These are phyloP conservation scores for Phyllosticta citribraziliensis DNA, from an alignment of 2,329 filamentous ascomycete genomes.

Conservation along the genomic window DNA sequence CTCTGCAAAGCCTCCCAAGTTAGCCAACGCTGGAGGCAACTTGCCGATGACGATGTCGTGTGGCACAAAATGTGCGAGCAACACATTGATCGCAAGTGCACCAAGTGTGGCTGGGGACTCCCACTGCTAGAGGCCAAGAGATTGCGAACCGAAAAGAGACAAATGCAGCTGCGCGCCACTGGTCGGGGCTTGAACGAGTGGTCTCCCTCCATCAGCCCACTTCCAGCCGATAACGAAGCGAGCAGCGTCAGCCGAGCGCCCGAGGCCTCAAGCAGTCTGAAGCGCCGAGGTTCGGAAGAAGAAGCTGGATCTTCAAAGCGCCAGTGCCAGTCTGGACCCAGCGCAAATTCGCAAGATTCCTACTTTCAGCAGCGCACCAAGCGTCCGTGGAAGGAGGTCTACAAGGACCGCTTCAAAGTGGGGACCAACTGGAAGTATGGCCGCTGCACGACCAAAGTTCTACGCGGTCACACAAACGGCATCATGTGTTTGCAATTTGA, in stretches of 20 bases:
- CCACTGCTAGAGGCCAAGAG: slow-evolving; percentile 83
- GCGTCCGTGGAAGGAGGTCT: slow-evolving; percentile 92
- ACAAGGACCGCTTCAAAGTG: slow-evolving; percentile 89
- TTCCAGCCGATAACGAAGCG: slow-evolving; percentile 10
- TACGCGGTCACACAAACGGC: slow-evolving; percentile 82
- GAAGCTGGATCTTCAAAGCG: slow-evolving; percentile 25
- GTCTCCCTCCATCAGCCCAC: slow-evolving; percentile 41
- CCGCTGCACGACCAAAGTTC: slow-evolving; percentile 71
- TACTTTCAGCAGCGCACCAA: slow-evolving; percentile 38
- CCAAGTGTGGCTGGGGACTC: slow-evolving; percentile 90
- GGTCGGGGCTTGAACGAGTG: slow-evolving; percentile 47
- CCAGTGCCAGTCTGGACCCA: slow-evolving; percentile 18
- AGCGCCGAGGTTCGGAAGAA: slow-evolving; percentile 21
- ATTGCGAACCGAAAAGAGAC: slow-evolving; percentile 74
- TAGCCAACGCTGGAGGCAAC: slow-evolving; percentile 71
- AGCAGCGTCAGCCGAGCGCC: slow-evolving; percentile 12
- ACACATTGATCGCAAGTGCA: slow-evolving; percentile 88
- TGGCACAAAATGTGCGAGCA: slow-evolving; percentile 99
- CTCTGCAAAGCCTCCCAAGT: slow-evolving; percentile 95
- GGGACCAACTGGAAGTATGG: slow-evolving; percentile 98
- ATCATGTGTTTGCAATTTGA: slow-evolving; percentile 74
- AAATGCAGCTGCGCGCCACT: slow-evolving; percentile 62
- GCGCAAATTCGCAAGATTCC: slow-evolving; percentile 18
- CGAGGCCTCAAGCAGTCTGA: slow-evolving; percentile 15
- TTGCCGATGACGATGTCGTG: slow-evolving; percentile 95